Evolutionary conservation across 2,329 filamentous ascomycete species (phyloP), one percentile per base, ranked within the genome.

Genomic region (Colletotrichum sp.): DNA sequence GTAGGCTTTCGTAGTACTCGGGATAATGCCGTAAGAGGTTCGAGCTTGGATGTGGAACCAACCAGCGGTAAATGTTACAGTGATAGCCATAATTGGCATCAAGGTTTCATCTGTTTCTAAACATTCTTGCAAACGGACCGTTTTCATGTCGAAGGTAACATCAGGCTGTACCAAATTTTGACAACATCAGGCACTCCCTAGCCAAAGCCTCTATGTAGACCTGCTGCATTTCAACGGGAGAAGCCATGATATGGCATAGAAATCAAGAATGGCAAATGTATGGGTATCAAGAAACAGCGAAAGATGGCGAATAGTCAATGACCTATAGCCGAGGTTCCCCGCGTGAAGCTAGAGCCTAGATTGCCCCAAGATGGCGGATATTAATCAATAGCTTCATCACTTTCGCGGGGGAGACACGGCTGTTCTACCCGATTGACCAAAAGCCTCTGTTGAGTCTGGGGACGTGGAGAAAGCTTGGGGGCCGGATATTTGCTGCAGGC

Each of bases 171-270:
- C 43, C 43, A 24, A 52, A 13, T 21, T 52, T 13, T 1, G n/a
- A 52, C 43, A 48, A 48, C 16, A n/a, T n/a, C 18, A 43, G 38
- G 38, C 16, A 43, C 5, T 18, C 9, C 18, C 38, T 43, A 10
- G 43, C 0, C 10, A 21, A 52, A 21, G 43, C n/a, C 43, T 21
- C 43, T 13, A 21, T 13, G 10, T 13, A 21, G 5, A 0, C 43
- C 43, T 52, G 1, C n/a, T 24, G 6, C 1, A 1, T 52, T 52
- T 0, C 43, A 4, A 24, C 10, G 2, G 4, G 1, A 21, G n/a
- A 4, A 24, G 43, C n/a, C 10, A 52, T 1, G n/a, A 52, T 24
- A 52, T 13, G n/a, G 43, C n/a, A 21, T 0, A 13, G 1, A 52
- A 13, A 1, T 52, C n/a, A 21, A 52, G 43, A 7, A 2, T 21